Percentiles rank a stretch among this genome's conserved stretches.
Conservation (phyloP, 1,284 basidiomycete genomes). For the Termitomyces sp. region DNA sequence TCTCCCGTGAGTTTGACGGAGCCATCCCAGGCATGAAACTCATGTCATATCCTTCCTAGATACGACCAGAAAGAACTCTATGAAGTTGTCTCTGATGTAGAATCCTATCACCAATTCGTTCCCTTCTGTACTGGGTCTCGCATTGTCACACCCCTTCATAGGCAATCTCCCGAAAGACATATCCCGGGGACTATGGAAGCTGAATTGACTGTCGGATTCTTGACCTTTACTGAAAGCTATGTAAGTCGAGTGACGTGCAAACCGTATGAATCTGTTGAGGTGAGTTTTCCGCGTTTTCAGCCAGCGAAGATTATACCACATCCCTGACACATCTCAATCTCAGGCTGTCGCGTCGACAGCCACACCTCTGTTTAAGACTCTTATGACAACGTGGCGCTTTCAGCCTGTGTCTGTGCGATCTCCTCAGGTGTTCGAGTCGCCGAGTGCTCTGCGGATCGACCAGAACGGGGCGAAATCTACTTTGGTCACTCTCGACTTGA, state of each 20-base stretch:
- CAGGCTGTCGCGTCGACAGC: slow-evolving; percentile 76
- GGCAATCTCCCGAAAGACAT: slow-evolving; percentile 16
- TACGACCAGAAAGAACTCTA: slow-evolving; percentile 79
- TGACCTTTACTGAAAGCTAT: slow-evolving; percentile 85
- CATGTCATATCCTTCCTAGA: slow-evolving; percentile 19
- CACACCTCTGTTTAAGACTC: slow-evolving; percentile 81
- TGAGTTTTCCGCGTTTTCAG: slow-evolving; percentile 25
- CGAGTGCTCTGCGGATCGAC: slow-evolving; percentile 8
- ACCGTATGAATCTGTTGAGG: slow-evolving; percentile 76
- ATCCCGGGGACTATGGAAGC: slow-evolving; percentile 52
- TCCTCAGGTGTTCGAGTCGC: slow-evolving; percentile 31
- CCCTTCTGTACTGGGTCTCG: slow-evolving; percentile 85
- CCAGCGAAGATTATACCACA: slow-evolving; percentile 8
- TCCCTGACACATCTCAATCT: slow-evolving; percentile 2
- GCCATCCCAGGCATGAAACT: neutral
- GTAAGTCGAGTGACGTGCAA: slow-evolving; percentile 78
- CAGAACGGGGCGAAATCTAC: slow-evolving; percentile 41
- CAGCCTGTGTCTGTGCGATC: slow-evolving; percentile 47
- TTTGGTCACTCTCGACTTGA: slow-evolving; percentile 74
- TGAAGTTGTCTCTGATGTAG: slow-evolving; percentile 82
- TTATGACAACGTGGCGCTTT: slow-evolving; percentile 82
- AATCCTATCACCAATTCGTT: slow-evolving; percentile 81
- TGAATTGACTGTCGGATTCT: slow-evolving; percentile 86
- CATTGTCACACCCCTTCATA: slow-evolving; percentile 42
- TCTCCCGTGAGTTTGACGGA: slow-evolving; percentile 62